Evolutionary conservation across 2,329 filamentous ascomycete species (phyloP), one percentile per base, ranked within the genome.

Genomic region (Penicillium oxalicum): DNA sequence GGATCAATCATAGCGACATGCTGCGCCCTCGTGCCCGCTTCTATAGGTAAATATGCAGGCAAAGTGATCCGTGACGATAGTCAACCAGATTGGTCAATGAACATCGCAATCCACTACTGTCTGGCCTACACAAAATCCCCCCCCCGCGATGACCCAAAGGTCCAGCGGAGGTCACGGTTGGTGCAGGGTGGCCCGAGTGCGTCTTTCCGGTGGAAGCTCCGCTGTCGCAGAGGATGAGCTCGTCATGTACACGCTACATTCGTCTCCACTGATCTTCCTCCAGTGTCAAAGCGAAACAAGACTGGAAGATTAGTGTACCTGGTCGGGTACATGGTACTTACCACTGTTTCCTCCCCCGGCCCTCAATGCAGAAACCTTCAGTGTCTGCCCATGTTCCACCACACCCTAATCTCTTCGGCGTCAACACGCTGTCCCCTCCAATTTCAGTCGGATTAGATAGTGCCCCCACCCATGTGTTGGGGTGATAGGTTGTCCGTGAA

Each of bases 401-500:
- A 28, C 9, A 5, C 9, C 6, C 26, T 13, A 25, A 29, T 26
- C 4, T 24, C 28, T 7, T 33, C 46, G 7, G 8, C 28, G 29
- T 32, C 11, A 7, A 32, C 36, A 11, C n/a, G 32, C 27, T 43
- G 34, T 44, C 40, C 48, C 29, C 39, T 42, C 41, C 28, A n/a
- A 40, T 36, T 29, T 33, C 44, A 43, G 41, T n/a, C 34, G 50
- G 44, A 56, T 56, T 47, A 38, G 5, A 25, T 5, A 9, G 44
- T 11, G 11, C 52, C 45, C 41, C 48, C 45, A 53, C 56, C 62
- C 65, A 67, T 67, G 65, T 68, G 65, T 66, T 27, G 37, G 43
- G 45, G 47, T 67, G 65, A 67, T 67, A 67, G 65, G 65, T 55
- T 51, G 37, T 50, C 46, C 41, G 38, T 48, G 40, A 46, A 52